Evolutionary conservation across 805 yeast genomes (phyloP), one percentile per base, ranked within the genome.

Genomic region (Blastobotrys chiropterorum): DNA sequence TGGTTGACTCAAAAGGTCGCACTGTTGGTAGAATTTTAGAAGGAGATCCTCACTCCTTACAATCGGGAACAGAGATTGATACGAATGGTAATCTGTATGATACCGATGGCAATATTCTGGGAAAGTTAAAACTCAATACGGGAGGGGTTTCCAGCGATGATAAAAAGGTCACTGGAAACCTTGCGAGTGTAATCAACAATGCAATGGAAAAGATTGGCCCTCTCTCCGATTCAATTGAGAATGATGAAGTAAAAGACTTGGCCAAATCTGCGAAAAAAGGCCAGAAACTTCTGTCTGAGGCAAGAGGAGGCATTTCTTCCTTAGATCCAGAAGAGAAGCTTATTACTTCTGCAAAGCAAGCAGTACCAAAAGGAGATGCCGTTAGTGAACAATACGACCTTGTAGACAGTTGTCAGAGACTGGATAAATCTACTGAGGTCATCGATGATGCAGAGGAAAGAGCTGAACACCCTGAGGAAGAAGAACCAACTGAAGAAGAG

Each of bases 401-500:
- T 5, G 34, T 26, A 11, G 34, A 26, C 5, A 11, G 8, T 6
- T 26, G 34, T 26, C 34, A 26, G 34, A 26, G 34, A 26, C 11
- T 26, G 11, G 34, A 26, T 5, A 26, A 26, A 6, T 5, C 34
- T 5, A 11, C 5, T 26, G 34, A 26, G 11, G 11, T 26, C 34
- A 26, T 26, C 11, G 34, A 11, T 6, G 34, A 26, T 11, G 34
- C 34, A 6, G 11, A 11, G 8, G 34, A 26, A 26, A 26, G 11
- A 26, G 34, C 34, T 11, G 34, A 26, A 26, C 5, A 26, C 11
- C 34, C 34, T 26, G 8, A 5, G 11, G 34, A 26, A 26, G 46
- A 43, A 6, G 46, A 20, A 13, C 46, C 46, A 7, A 8, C 46
- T 19, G 46, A 43, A 14, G 46, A 43, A 21, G 46, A 43, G 26